These are phyloP conservation scores for Plantago ovata DNA, from an alignment of 257 asterid species.

Conservation along the genomic window DNA sequence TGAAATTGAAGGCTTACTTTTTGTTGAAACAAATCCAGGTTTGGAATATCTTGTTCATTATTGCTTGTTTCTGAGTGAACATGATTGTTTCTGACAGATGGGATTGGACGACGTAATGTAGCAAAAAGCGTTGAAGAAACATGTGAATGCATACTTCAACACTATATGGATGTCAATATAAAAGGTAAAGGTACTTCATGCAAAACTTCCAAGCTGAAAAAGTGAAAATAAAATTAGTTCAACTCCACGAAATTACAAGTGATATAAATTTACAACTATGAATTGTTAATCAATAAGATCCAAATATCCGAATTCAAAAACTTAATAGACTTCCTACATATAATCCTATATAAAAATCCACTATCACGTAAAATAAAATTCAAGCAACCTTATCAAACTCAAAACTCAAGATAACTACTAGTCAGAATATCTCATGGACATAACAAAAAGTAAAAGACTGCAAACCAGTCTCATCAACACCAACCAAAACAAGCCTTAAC, in stretches of 20 bases:
- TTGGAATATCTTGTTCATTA: conserved; percentile 34
- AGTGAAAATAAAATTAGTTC: background rate
- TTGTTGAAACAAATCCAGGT: conserved; percentile 54
- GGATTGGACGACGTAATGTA: conserved; percentile 74
- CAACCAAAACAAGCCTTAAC: conserved; percentile 13
- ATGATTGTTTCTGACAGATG: conserved; percentile 50
- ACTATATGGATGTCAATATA: conserved; percentile 20
- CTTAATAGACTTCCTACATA: conserved; percentile 1
- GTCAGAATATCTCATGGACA: conserved; percentile 3
- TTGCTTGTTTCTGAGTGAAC: conserved; percentile 55
- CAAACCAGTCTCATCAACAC: conserved; percentile 16
- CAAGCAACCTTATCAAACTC: conserved; percentile 4
- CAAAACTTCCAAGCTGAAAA: background rate
- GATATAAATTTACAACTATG: background rate
- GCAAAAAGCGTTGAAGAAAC: conserved; percentile 62
- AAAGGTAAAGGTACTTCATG: conserved; percentile 17
- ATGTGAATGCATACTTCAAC: conserved; percentile 62
- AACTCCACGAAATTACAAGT: background rate
- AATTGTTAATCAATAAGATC: conserved; percentile 3
- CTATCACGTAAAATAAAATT: conserved; percentile 2
- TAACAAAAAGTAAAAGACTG: conserved; percentile 12
- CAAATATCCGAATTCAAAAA: background rate
- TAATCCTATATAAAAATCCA: background rate
- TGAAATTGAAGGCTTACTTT: conserved; percentile 47
- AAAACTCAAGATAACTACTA: conserved; percentile 4